A percentile compares a stretch with the other conserved stretches of the same genome.
These are phyloP conservation scores for Aspergillus diversus DNA, from an alignment of 495 filamentous ascomycete genomes.

Conservation along the genomic window DNA sequence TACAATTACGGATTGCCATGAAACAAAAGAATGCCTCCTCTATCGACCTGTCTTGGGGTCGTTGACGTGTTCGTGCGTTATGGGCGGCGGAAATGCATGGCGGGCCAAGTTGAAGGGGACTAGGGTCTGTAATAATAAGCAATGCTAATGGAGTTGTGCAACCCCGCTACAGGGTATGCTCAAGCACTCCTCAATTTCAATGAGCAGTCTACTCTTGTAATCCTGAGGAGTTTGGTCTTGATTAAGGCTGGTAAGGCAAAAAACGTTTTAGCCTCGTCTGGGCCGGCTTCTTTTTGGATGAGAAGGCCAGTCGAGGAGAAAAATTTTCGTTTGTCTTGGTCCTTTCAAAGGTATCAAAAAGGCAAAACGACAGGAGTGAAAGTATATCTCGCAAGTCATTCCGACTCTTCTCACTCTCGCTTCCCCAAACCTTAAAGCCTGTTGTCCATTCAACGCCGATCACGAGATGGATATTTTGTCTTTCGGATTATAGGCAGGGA, in stretches of 20 bases:
- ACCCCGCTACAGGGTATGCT: neutral
- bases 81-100: constrained; percentile 27
- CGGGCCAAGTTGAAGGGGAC: neutral
- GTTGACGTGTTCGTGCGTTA: constrained; percentile 35
- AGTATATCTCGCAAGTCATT: neutral
- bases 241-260: neutral
- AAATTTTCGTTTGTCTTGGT: neutral
- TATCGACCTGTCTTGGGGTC: constrained; percentile 17
- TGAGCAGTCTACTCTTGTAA: no score
- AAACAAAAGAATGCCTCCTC: constrained; percentile 4
- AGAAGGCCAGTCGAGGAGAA: neutral
- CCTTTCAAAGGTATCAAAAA: neutral
- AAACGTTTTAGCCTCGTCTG: neutral
- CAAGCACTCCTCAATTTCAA: no score
- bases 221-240: neutral
- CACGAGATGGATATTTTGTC: neutral
- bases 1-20: constrained; percentile 11
- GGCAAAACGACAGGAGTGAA: neutral
- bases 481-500: constrained; percentile 4
- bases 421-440: neutral
- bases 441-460: neutral
- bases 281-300: neutral
- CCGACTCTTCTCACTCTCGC: neutral
- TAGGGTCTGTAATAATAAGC: no score
- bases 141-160: constrained; percentile 15